A percentile compares a stretch with the other conserved stretches of the same genome.
phyloP scores from a whole-genome alignment of 176 grass and related monocot genomes.

The Oryza brachyantha region DNA sequence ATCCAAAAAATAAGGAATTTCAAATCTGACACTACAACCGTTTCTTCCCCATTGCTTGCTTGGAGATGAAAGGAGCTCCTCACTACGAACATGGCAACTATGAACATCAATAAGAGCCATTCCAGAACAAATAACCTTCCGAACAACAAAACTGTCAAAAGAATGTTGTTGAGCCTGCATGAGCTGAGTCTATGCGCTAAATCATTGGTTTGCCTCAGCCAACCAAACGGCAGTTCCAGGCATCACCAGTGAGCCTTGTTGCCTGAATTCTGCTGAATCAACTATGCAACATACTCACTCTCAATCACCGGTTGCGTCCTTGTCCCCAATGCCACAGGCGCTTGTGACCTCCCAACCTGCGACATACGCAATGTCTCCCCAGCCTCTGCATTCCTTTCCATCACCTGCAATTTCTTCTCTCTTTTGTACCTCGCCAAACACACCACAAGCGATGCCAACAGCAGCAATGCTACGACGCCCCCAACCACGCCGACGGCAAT shows the following conservation, averaged over 20 bases:
- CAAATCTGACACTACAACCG: slow-evolving; percentile 19
- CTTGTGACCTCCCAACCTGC: slow-evolving; percentile 62
- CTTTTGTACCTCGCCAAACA: slow-evolving; percentile 43
- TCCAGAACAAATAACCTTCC: slow-evolving; percentile 9
- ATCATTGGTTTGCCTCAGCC: slow-evolving; percentile 1
- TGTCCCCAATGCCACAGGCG: slow-evolving; percentile 56
- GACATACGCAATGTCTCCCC: slow-evolving; percentile 69
- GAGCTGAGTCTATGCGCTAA: slow-evolving; percentile 20
- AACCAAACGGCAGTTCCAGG: slow-evolving; percentile 20
- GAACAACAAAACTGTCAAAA: slow-evolving; percentile 31
- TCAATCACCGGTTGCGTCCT: slow-evolving; percentile 79
- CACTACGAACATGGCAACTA: no score
- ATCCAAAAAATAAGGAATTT: slow-evolving; percentile 46
- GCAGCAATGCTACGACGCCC: slow-evolving; percentile 31
- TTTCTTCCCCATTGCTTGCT: slow-evolving; percentile 29
- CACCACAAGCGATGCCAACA: slow-evolving; percentile 51
- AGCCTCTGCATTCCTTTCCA: slow-evolving; percentile 61
- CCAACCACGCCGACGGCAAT: slow-evolving; percentile 53
- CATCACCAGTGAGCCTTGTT: slow-evolving; percentile 25
- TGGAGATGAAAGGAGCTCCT: slow-evolving; percentile 37
- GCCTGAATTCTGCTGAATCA: slow-evolving; percentile 1
- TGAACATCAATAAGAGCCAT: slow-evolving; percentile 42
- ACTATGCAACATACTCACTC: slow-evolving; percentile 58
- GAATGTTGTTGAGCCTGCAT: slow-evolving; percentile 31
- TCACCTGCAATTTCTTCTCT: slow-evolving; percentile 48